A percentile compares a stretch with the other conserved stretches of the same genome.
These are phyloP conservation scores for Pleodorina starrii DNA, from an alignment of 139 green algal species.

Conservation along the genomic window DNA sequence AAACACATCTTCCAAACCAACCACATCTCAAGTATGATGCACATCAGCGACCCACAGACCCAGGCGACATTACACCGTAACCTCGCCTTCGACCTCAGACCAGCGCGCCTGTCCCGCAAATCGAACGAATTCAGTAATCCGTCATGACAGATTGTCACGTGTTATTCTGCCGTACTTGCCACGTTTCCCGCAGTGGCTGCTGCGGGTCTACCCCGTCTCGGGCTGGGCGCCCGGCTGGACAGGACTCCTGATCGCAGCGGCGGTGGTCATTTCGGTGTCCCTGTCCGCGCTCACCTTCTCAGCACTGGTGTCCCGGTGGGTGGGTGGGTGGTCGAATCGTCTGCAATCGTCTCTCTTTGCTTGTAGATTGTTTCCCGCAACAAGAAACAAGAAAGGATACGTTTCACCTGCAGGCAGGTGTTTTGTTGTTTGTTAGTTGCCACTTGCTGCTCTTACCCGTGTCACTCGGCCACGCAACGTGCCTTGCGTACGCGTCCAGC, in stretches of 20 bases:
- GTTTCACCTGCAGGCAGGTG: too few species aligned
- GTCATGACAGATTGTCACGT: too few species aligned
- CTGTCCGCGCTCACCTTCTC: background rate
- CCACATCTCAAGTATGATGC: too few species aligned
- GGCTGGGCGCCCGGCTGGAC: background rate
- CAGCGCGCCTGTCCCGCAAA: too few species aligned
- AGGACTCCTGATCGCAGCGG: background rate
- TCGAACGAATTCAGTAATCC: too few species aligned
- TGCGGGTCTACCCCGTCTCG: background rate
- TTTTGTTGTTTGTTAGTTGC: background rate
- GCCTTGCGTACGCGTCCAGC: background rate
- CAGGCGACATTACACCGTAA: too few species aligned
- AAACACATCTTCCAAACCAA: too few species aligned
- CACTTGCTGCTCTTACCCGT: background rate
- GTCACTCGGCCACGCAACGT: background rate
- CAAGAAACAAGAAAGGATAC: too few species aligned
- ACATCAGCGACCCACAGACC: too few species aligned
- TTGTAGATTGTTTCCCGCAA: background rate
- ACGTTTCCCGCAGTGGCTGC: conserved; percentile 5
- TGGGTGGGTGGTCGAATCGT: background rate
- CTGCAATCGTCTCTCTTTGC: background rate
- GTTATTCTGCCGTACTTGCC: too few species aligned
- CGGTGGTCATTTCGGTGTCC: background rate
- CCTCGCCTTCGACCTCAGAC: too few species aligned
- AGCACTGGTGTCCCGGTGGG: conserved; percentile 14